Percentiles rank a stretch among this genome's conserved stretches.
phyloP scores from a whole-genome alignment of 331 rosid genomes.

The Ulmus americana region DNA sequence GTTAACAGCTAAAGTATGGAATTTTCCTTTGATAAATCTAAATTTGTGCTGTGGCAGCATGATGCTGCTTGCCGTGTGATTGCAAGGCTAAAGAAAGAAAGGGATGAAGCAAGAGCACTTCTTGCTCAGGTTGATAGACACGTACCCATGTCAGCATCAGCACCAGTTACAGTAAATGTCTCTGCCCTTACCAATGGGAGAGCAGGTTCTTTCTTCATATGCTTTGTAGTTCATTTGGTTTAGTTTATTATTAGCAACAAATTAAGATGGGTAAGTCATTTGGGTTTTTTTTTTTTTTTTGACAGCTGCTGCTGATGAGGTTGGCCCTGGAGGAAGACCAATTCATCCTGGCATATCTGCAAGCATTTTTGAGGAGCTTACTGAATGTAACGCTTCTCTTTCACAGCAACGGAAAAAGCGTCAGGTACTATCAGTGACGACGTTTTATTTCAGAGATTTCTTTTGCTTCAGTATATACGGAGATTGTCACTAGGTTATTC shows the following conservation, averaged over 20 bases:
- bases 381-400: constrained; percentile 81
- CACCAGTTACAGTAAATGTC: constrained; percentile 40
- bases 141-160: constrained; percentile 43
- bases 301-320: constrained; percentile 56
- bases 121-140: constrained; percentile 93
- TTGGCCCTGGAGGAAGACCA: constrained; percentile 58
- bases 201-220: constrained; percentile 46
- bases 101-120: constrained; percentile 83
- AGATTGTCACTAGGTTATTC: not conserved
- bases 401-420: constrained; percentile 87
- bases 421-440: constrained; percentile 42
- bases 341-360: constrained; percentile 65
- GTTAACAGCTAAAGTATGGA: constrained; percentile 1
- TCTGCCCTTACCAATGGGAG: constrained; percentile 71
- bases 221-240: not conserved
- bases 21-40: constrained; percentile 8
- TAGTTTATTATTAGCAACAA: not conserved
- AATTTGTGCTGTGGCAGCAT: constrained; percentile 48
- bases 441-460: not conserved
- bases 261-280: constrained; percentile 9
- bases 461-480: constrained; percentile 2
- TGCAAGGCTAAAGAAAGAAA: constrained; percentile 88
- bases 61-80: constrained; percentile 99
- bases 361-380: constrained; percentile 56
- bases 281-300: constrained; percentile 9